Base-by-base conservation (phyloP, 176 grass and related monocot species). In the Zoysia japonica region DNA sequence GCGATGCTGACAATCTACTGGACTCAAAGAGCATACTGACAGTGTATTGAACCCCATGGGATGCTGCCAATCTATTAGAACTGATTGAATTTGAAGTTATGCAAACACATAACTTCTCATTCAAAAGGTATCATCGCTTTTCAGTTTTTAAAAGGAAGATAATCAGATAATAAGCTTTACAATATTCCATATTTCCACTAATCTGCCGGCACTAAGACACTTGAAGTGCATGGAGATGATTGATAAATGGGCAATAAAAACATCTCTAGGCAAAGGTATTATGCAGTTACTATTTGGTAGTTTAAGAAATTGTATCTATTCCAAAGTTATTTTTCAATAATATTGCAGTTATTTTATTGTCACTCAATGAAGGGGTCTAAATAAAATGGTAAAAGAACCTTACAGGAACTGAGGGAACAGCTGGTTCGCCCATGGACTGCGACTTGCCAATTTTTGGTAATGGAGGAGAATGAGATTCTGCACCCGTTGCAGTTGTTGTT, bases 381-480 rank as follows among this genome's bases (percentile, higher is more conserved):
- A 74, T 60, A 82, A 79, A 74, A 71, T 61, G 59, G 6, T 76
- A 72, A 75, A 20, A 88, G 54, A 79, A 88, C 76, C 82, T 89
- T 82, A 99, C 96, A 50, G 90, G 92, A 48, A 91, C 78, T 40
- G 86, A 71, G 79, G 78, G 92, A 56, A 75, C 39, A 74, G 76
- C 35, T 76, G 90, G 74, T 90, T 90, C 90, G 72, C 65, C 86
- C 56, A 82, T 20, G 20, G 71, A 17, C 35, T 92, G 84, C 8
- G 65, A 84, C 81, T 90, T 94, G 65, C 62, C 68, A 75, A 89
- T 79, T 83, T 91, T 99, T 51, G 17, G 56, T 62, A 82, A 72
- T 83, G 96, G 90, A 89, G 96, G 90, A 68, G 96, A 95, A 50
- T 87, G 79, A 74, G 90, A 80, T 70, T 99, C 91, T 57, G 47